Evolutionary conservation across 2,329 filamentous ascomycete genomes (phyloP), one percentile per base, ranked within the genome.

Genomic region (Colletotrichum phormii): DNA sequence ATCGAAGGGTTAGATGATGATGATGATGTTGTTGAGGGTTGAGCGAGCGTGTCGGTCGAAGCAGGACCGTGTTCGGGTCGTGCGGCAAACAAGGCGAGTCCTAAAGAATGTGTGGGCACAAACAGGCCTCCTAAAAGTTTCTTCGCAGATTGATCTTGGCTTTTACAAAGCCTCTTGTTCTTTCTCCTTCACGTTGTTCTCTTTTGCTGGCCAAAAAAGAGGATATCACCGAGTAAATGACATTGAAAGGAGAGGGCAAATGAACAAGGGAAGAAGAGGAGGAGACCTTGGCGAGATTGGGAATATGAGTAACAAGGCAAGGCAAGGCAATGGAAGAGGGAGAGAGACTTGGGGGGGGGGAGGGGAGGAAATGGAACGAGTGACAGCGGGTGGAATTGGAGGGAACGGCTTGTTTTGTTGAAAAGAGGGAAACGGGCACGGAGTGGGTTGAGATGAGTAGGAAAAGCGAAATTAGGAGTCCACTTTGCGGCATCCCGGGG

Each of bases 341-440:
- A n/a, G 57, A 70, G 64, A 68, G 74, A 73, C 77, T 78, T 77
- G 76, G 76, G 76, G 76, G 74, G 76, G 74, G 74, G n/a, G n/a
- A n/a, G 78, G 79, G 75, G 81, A 82, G 79, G 77, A 82, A 83
- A 82, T 83, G 66, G 81, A 84, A 83, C 81, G 81, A 83, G 79
- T 75, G 75, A 76, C 75, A 74, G 71, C 69, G 66, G 76, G 79
- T 76, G 79, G 63, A 74, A 69, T 73, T 74, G 72, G 79, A 81
- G 80, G 79, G 79, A 82, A 79, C 77, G 80, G 77, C 77, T 80
- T 74, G 80, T 82, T 82, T 83, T 83, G 80, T 82, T 82, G 81
- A 81, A 83, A 81, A 81, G 80, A 78, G 78, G 78, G 77, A 76
- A 75, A 75, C 69, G 67, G 73, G 69, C 73, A 77, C 74, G 72